Conservation (phyloP, 2,329 filamentous ascomycete genomes). For the Chalara sp. region DNA sequence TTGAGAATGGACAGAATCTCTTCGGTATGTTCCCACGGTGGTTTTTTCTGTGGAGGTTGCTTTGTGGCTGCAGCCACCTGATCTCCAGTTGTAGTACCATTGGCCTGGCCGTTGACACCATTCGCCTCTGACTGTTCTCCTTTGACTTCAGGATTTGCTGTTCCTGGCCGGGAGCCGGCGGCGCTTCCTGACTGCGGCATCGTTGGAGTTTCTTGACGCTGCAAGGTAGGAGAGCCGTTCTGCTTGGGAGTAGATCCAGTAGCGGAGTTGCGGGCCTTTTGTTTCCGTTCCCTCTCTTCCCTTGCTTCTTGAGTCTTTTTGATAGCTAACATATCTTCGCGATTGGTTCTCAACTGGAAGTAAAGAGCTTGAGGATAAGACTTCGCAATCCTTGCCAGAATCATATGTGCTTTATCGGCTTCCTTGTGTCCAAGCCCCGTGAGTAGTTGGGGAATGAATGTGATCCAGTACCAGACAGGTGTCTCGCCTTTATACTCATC, state of each 20-base stretch:
- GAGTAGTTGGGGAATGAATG: slow-evolving; percentile 93
- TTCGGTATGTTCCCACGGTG: slow-evolving; percentile 93
- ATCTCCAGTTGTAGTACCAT: slow-evolving; percentile 21
- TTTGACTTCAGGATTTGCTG: slow-evolving; percentile 35
- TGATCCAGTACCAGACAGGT: slow-evolving; percentile 99
- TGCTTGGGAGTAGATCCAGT: slow-evolving; percentile 16
- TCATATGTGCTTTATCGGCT: slow-evolving; percentile 75
- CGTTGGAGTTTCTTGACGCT: slow-evolving; percentile 20
- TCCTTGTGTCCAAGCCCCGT: slow-evolving; percentile 89
- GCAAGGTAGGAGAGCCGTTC: slow-evolving; percentile 24
- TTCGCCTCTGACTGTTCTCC: slow-evolving; percentile 22
- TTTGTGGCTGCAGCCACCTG: slow-evolving; percentile 31
- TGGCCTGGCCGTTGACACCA: neutral
- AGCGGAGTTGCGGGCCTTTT: slow-evolving; percentile 33
- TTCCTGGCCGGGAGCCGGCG: slow-evolving; percentile 31
- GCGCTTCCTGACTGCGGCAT: slow-evolving; percentile 17
- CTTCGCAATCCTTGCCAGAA: slow-evolving; percentile 91
- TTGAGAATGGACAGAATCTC: slow-evolving; percentile 94
- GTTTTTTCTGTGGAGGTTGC: slow-evolving; percentile 46
- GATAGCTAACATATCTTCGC: slow-evolving; percentile 88
- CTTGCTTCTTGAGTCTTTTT: slow-evolving; percentile 83
- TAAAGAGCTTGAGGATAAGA: slow-evolving; percentile 93
- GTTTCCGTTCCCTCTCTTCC: slow-evolving; percentile 40
- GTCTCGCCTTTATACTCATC: slow-evolving; percentile 97
- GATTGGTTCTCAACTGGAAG: slow-evolving; percentile 86